These are phyloP conservation scores for Conoideocrella luteorostrata DNA, from an alignment of 2,329 filamentous ascomycete genomes.

Conservation along the genomic window DNA sequence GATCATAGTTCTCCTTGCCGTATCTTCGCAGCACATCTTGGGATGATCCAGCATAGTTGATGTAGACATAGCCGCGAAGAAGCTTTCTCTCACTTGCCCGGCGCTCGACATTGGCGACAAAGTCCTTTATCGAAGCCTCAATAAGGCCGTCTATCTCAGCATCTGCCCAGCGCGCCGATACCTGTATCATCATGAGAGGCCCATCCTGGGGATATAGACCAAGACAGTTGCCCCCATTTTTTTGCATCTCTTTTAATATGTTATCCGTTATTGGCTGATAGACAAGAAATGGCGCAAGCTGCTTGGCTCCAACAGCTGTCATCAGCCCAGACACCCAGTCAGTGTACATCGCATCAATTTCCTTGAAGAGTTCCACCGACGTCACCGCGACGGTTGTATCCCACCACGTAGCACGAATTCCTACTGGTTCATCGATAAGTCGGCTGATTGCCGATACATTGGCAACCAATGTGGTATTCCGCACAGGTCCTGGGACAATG, in stretches of 20 bases:
- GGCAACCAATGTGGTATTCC: slow-evolving; percentile 14
- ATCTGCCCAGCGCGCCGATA: slow-evolving; percentile 20
- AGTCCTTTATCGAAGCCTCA: too few relatives aligned
- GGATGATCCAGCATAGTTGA: background rate
- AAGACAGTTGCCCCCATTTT: slow-evolving; percentile 35
- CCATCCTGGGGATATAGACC: slow-evolving; percentile 29
- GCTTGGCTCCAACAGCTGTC: too few relatives aligned
- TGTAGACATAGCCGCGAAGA: background rate
- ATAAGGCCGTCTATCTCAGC: too few relatives aligned
- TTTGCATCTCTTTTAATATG: slow-evolving; percentile 23
- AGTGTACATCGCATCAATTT: too few relatives aligned
- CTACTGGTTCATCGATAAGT: slow-evolving; percentile 18
- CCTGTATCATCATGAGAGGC: slow-evolving; percentile 26
- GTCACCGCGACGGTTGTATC: slow-evolving; percentile 21
- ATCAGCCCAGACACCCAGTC: too few relatives aligned
- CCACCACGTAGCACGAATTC: slow-evolving; percentile 23
- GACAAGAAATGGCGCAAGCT: slow-evolving; percentile 12
- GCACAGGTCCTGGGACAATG: slow-evolving; percentile 14
- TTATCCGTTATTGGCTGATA: slow-evolving; percentile 34
- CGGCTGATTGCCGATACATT: slow-evolving; percentile 19
- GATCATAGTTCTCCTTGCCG: background rate
- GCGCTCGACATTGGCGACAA: too few relatives aligned
- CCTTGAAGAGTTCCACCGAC: too few relatives aligned
- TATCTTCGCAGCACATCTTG: background rate
- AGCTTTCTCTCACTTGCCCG: too few relatives aligned